A percentile compares a stretch with the other conserved stretches of the same genome.
These are phyloP conservation scores for Aquilaria yunnanensis DNA, from an alignment of 345 rosid genomes.

Conservation along the genomic window DNA sequence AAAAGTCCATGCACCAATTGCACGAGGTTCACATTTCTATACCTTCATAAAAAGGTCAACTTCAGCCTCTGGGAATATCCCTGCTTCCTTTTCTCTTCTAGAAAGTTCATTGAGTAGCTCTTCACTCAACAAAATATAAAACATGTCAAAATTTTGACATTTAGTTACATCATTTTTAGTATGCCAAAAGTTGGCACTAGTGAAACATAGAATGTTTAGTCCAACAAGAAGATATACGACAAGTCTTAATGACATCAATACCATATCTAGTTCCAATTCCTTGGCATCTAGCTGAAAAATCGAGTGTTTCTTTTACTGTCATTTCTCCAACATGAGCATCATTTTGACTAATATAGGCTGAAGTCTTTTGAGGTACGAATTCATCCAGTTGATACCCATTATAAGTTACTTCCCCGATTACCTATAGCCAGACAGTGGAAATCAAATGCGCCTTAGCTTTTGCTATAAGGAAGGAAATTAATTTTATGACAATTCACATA, in stretches of 20 bases:
- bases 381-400: slow-evolving; percentile 57
- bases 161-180: too few relatives aligned
- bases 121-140: slow-evolving; percentile 5
- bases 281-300: slow-evolving; percentile 80
- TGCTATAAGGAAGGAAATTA: too few relatives aligned
- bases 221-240: neutral
- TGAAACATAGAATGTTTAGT: too few relatives aligned
- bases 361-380: slow-evolving; percentile 70
- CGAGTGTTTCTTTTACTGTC: slow-evolving; percentile 83
- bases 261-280: slow-evolving; percentile 82
- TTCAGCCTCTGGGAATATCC: slow-evolving; percentile 77
- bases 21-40: neutral
- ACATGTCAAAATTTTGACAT: too few relatives aligned
- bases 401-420: slow-evolving; percentile 52
- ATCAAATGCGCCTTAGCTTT: neutral
- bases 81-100: slow-evolving; percentile 81
- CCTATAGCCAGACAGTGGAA: slow-evolving; percentile 19
- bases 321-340: slow-evolving; percentile 78
- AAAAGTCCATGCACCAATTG: neutral
- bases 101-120: slow-evolving; percentile 69
- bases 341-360: slow-evolving; percentile 77
- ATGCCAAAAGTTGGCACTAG: too few relatives aligned
- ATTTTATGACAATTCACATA: neutral
- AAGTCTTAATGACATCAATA: slow-evolving; percentile 13
- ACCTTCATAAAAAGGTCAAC: slow-evolving; percentile 90